Base-by-base conservation (phyloP, 495 filamentous ascomycete species). In the Xeromyces bisporus region DNA sequence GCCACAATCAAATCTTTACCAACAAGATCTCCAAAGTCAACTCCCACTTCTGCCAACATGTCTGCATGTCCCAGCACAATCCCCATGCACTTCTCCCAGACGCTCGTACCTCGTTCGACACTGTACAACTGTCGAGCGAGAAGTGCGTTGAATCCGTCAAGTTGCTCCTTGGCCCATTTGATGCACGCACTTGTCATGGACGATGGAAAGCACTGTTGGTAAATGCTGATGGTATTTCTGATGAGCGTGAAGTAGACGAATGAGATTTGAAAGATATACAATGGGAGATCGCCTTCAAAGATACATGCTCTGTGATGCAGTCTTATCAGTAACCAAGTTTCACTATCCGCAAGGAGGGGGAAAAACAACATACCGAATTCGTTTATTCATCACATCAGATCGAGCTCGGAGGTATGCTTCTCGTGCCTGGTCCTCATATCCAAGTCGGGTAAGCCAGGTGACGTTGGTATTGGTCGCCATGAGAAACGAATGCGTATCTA, bases 211-310 rank as follows among this genome's bases (percentile, higher is more conserved):
- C 84, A 93, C 37, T 72, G 65, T 47, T 92, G 81, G 48, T 86
- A 94, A 43, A 80, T 81, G 45, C 64, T 69, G 37, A 93, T 73
- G 4, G 87, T 93, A 50, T 93, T 92, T 32, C 75, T 73, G 50
- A 94, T 91, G 39, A 93, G 69, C 16, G 75, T 80, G 62, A 99
- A 99, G 52, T 93, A 93, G 31, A 94, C 85, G 38, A 79, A 92
- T 2, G 89, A 87, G n/a, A 99, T 67, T 48, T 93, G 79, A 59
- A 79, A 92, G 44, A 96, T 85, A 54, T 99, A 94, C 6, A 80
- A 68, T 10, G 76, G 79, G 4, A 96, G 70, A 43, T 92, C 75
- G 20, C 89, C 89, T 51, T 92, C 83, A 53, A 96, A 94, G 34
- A 87, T 75, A 46, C 85, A 91, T 62, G 85, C 79, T 37, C 84